Evolutionary conservation across 1,284 basidiomycete genomes (phyloP).

Genomic region (Fomitopsis betulina): DNA sequence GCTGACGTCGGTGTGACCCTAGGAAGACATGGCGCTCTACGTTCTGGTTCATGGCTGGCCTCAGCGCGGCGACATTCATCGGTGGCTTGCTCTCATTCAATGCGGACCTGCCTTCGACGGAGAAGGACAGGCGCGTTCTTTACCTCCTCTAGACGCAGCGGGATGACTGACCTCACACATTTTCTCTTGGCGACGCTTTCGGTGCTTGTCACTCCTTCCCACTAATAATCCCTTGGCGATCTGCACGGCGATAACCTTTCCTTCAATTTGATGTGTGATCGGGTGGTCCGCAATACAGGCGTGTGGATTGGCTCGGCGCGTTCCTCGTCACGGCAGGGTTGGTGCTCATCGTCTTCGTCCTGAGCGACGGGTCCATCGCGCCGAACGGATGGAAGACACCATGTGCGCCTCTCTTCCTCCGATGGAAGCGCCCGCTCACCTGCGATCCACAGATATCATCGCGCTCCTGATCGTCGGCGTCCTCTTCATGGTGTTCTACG

Average conservation of each 20-base stretch:
- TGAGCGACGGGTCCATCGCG: slow-evolving; percentile 71
- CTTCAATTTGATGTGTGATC: background rate
- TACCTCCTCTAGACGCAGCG: background rate
- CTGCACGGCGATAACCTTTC: background rate
- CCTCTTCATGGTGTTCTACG: slow-evolving; percentile 52
- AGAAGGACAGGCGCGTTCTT: slow-evolving; percentile 35
- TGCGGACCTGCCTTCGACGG: slow-evolving; percentile 35
- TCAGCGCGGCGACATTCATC: slow-evolving; percentile 35
- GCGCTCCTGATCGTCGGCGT: slow-evolving; percentile 62
- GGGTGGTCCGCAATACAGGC: slow-evolving; percentile 18
- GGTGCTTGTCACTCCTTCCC: background rate
- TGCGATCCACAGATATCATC: slow-evolving; percentile 42
- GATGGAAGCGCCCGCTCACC: background rate
- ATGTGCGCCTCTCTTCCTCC: slow-evolving; percentile 44
- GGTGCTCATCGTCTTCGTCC: slow-evolving; percentile 75
- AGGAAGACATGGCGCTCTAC: slow-evolving; percentile 50
- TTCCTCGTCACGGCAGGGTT: slow-evolving; percentile 71
- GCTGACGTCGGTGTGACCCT: slow-evolving; percentile 6
- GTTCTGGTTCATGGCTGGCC: slow-evolving; percentile 50
- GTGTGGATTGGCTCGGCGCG: slow-evolving; percentile 84
- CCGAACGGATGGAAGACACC: slow-evolving; percentile 70
- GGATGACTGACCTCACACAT: background rate
- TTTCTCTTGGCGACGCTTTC: too few relatives aligned
- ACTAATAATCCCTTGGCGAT: background rate
- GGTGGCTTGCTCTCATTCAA: slow-evolving; percentile 43